These are phyloP conservation scores for Lachnellula cervina DNA, from an alignment of 2,329 filamentous ascomycete genomes.

Conservation along the genomic window DNA sequence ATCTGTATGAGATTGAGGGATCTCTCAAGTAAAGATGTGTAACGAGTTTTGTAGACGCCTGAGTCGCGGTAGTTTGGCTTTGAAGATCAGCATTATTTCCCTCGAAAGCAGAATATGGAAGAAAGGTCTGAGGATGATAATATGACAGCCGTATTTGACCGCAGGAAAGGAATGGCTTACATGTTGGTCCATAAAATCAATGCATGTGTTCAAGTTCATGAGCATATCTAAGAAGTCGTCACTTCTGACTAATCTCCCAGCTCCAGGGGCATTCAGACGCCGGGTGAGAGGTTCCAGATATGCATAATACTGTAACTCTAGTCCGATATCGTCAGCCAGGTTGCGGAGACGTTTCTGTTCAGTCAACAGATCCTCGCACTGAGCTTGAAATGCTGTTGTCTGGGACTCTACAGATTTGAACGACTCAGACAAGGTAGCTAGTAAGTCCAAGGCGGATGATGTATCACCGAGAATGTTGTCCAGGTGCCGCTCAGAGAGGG, in stretches of 20 bases:
- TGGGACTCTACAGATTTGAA: slow-evolving; percentile 85
- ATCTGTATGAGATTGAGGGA: slow-evolving; percentile 53
- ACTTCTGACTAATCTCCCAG: slow-evolving; percentile 77
- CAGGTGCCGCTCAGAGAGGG: slow-evolving; percentile 76
- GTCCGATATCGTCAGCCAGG: slow-evolving; percentile 78
- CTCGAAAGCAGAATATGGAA: not conserved
- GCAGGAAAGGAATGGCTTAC: slow-evolving; percentile 42
- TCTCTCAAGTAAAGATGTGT: slow-evolving; percentile 71
- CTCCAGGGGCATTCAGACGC: slow-evolving; percentile 85
- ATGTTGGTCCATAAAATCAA: slow-evolving; percentile 87
- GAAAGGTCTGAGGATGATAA: not conserved
- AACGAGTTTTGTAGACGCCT: slow-evolving; percentile 80
- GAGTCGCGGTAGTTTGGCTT: slow-evolving; percentile 82
- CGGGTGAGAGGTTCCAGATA: slow-evolving; percentile 89
- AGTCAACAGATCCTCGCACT: slow-evolving; percentile 80
- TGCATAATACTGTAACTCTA: slow-evolving; percentile 89
- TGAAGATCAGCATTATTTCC: not conserved
- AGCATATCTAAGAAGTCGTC: slow-evolving; percentile 86
- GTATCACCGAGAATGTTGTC: slow-evolving; percentile 74
- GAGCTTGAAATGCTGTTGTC: slow-evolving; percentile 86
- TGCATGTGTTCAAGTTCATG: slow-evolving; percentile 78
- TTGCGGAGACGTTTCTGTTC: slow-evolving; percentile 76
- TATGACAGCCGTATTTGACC: not conserved
- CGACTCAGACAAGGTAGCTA: slow-evolving; percentile 75
- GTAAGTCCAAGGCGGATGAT: slow-evolving; percentile 65